Base-by-base conservation (phyloP, 306 rosid species). In the Carpinus viminea region DNA sequence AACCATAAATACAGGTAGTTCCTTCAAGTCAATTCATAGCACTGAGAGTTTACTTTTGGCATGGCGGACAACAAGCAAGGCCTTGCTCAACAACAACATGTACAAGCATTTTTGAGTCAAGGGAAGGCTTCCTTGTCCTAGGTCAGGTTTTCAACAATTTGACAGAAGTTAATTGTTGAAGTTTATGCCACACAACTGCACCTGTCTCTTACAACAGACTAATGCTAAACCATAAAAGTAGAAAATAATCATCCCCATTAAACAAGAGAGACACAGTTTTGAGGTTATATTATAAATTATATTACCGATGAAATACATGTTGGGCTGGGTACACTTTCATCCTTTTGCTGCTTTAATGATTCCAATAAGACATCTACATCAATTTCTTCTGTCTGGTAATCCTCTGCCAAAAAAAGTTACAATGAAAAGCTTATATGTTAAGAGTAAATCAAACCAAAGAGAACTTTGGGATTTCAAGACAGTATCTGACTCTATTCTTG, bases 221-320 rank as follows among this genome's bases (percentile, higher is more conserved):
- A 50, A 51, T n/a, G 47, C 41, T 13, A 13, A 31, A 10, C 34
- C 52, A 69, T 17, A 53, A 28, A 28, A 41, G 52, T 68, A 8
- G 12, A 68, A 8, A 68, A n/a, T 68, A 41, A 68, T 4, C 48
- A 17, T 26, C 3, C 26, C 72, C 18, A 24, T 20, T 15, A 17
- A 31, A 11, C 45, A 20, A 28, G 57, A 31, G 28, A 41, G 66
- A 59, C 10, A 41, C 59, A 31, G 10, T 78, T 62, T 24, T 62
- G 66, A 31, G 51, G 43, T 70, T 60, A 15, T 17, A 41, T 75
- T 38, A 69, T 65, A 84, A 55, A 65, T 38, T 20, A 74, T 57
- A 55, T 90, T 91, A 93, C 99, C 65, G 96, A 91, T 36, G 93
- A 80, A 77, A 85, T 76, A 77, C 60, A 90, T 56, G 91, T 83